Percentiles rank a stretch among this genome's conserved stretches.
phyloP scores from a whole-genome alignment of 2,329 filamentous ascomycete genomes.

The Calycina herbarum region DNA sequence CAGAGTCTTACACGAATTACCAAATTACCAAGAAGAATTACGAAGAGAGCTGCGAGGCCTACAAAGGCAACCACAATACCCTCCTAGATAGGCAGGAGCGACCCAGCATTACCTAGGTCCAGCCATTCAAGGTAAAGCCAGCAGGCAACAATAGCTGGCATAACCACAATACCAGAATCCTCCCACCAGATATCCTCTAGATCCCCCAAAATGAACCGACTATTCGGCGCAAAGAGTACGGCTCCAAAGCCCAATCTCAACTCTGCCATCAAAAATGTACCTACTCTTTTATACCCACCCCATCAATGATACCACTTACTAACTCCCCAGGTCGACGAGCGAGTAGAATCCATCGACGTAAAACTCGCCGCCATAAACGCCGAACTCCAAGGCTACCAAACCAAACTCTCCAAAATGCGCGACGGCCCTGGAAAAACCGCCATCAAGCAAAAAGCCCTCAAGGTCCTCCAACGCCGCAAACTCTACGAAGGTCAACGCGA shows the following conservation, averaged over 20 bases:
- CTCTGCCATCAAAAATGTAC: constrained; percentile 78
- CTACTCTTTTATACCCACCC: constrained; percentile 15
- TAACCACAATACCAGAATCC: not conserved
- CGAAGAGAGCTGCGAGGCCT: too few relatives aligned
- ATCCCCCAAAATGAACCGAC: constrained; percentile 74
- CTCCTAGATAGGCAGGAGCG: not conserved
- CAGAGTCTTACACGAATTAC: too few relatives aligned
- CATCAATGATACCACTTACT: constrained; percentile 17
- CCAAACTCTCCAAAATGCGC: constrained; percentile 87
- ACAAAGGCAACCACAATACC: not conserved
- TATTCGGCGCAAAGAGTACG: constrained; percentile 87
- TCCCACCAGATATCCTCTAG: not conserved
- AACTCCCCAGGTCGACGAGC: constrained; percentile 65
- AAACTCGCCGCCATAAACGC: constrained; percentile 91
- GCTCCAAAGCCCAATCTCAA: constrained; percentile 87
- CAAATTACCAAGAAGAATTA: too few relatives aligned
- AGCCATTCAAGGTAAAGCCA: not conserved
- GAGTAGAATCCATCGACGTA: constrained; percentile 85
- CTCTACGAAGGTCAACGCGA: constrained; percentile 93
- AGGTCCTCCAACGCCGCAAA: constrained; percentile 89
- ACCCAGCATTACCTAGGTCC: not conserved
- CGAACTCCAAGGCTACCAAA: constrained; percentile 84
- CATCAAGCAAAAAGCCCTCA: constrained; percentile 91
- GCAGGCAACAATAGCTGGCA: not conserved
- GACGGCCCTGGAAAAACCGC: constrained; percentile 92